phyloP scores from a whole-genome alignment of 2,329 filamentous ascomycete genomes.

The Triangularia setosa region DNA sequence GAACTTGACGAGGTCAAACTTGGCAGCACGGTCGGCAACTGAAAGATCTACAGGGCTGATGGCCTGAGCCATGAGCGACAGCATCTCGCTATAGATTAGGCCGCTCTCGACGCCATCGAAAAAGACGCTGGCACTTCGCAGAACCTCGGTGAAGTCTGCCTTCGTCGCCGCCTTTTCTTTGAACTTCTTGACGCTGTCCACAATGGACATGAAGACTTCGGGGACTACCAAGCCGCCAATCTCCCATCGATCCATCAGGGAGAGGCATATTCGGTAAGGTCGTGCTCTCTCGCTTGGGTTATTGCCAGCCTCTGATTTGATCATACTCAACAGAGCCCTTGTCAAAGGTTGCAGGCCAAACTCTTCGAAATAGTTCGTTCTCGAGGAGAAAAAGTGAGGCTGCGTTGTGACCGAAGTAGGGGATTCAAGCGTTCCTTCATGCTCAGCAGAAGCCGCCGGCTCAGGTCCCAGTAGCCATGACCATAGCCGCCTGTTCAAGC shows the following conservation, averaged over 20 bases:
- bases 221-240: conserved; percentile 88
- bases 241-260: conserved; percentile 97
- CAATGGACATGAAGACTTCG: conserved; percentile 79
- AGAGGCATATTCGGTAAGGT: conserved; percentile 88
- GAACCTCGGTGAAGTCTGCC: conserved; percentile 75
- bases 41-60: conserved; percentile 45
- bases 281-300: conserved; percentile 67
- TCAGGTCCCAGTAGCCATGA: conserved; percentile 89
- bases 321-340: conserved; percentile 71
- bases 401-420: conserved; percentile 41
- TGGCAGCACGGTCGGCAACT: conserved; percentile 51
- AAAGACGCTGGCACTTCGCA: conserved; percentile 90
- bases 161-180: conserved; percentile 62
- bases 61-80: conserved; percentile 62
- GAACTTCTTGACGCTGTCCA: conserved; percentile 75
- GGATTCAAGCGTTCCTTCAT: conserved; percentile 45
- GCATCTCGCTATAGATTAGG: conserved; percentile 82
- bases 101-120: conserved; percentile 96
- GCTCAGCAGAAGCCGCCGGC: conserved; percentile 42
- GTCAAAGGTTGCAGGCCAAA: conserved; percentile 73
- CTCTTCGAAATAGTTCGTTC: conserved; percentile 77
- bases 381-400: conserved; percentile 49
- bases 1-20: conserved; percentile 73
- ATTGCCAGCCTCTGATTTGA: conserved; percentile 50
- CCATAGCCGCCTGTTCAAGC: conserved; percentile 91